phyloP scores from a whole-genome alignment of 495 filamentous ascomycete genomes.

The Parmelia sp. region DNA sequence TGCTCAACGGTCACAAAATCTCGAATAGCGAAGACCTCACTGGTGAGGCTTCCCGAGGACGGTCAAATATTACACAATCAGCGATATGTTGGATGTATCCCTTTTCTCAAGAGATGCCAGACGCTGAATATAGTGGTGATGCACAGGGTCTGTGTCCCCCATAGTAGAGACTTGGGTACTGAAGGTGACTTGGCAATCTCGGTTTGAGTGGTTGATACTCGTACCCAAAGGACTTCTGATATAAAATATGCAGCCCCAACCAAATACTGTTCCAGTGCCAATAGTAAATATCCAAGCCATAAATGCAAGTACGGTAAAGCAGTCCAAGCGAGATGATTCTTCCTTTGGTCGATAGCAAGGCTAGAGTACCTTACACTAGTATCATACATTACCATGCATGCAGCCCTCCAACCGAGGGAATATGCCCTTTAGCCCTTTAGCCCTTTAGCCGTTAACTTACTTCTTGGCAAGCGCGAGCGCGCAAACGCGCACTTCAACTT shows the following conservation, averaged over 20 bases:
- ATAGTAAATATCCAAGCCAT: no score
- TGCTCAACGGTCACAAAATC: background rate
- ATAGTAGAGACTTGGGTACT: background rate
- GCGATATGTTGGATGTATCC: background rate
- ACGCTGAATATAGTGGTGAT: background rate
- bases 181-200: background rate
- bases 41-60: background rate
- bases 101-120: background rate
- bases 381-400: no score
- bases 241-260: background rate
- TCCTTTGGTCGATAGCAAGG: background rate
- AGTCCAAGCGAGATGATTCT: background rate
- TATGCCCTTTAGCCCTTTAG: no score
- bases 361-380: no score
- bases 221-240: background rate
- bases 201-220: background rate
- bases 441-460: background rate
- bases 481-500: background rate
- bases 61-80: background rate
- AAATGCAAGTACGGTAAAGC: background rate
- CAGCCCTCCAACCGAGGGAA: no score
- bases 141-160: background rate
- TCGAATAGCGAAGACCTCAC: background rate
- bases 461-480: conserved; percentile 6
- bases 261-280: no score